Base-by-base conservation (phyloP, 371 early-diverging fungal species). In the Syncephalastrum contaminatum region DNA sequence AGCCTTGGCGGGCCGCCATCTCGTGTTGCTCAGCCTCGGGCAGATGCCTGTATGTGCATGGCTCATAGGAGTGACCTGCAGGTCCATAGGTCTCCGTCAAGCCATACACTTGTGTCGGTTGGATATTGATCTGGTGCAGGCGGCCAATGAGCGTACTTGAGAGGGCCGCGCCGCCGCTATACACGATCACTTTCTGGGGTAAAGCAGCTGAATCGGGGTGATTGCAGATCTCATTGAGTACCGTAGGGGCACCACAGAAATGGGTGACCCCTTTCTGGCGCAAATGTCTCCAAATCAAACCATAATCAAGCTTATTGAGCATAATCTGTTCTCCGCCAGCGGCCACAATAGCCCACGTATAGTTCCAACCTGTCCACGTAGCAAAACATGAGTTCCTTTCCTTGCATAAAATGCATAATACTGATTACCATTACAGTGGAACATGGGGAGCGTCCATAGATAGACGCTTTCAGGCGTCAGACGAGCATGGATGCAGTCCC, bases 31-130 rank as follows among this genome's bases (percentile, higher is more conserved):
- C 73, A 20, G 75, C 68, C 42, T 74, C 52, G 2, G 69, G 54
- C 7, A 82, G 59, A 1, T 66, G 30, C 7, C 58, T 52, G 27
- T 78, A 54, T 1, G 54, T 52, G 25, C 51, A 53, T 10, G 60
- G 63, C 51, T 75, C 72, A 30, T 79, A 78, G 0, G 77, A 68
- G 1, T 74, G 66, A 0, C 67, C 74, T 8, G 71, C 59, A 2
- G 85, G 83, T 1, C 86, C 86, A 54, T 83, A 84, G 0, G 83
- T 80, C 53, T 88, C 86, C 0, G 88, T 87, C n/a, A 87, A 67
- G n/a, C 88, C 87, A 62, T 87, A 88, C 5, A 86, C 79, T 46
- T 86, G 87, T 6, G 81, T 70, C 1, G 86, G 82, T 21, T 68
- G 59, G 60, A 88, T 65, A 43, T 82, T 81, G 13, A 88, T 50